phyloP scores from a whole-genome alignment of 805 yeast species.

The Hanseniaspora occidentalis region DNA sequence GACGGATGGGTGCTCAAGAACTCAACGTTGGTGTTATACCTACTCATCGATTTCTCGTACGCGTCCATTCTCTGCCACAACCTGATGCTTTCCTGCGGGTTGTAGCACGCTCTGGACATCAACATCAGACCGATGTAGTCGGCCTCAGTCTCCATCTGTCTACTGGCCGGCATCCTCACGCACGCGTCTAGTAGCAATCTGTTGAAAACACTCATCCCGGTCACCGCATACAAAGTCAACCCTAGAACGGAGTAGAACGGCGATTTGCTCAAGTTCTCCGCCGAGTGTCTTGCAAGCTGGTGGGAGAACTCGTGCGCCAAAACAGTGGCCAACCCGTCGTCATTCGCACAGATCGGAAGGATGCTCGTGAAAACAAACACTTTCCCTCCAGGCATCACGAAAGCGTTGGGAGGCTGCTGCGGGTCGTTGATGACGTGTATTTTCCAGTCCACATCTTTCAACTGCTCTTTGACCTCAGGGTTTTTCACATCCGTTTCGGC shows the following conservation, averaged over 20 bases:
- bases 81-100: conserved; percentile 59
- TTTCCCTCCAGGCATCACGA: conserved; percentile 91
- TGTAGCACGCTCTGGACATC: conserved; percentile 81
- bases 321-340: conserved; percentile 93
- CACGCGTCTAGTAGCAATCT: conserved; percentile 41
- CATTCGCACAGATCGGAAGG: conserved; percentile 62
- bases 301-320: conserved; percentile 89
- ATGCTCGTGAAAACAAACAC: conserved; percentile 81
- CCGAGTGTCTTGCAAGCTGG: conserved; percentile 83
- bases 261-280: conserved; percentile 66
- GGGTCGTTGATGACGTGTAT: conserved; percentile 68
- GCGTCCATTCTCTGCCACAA: conserved; percentile 77
- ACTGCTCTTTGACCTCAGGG: conserved; percentile 21
- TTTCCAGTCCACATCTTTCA: conserved; percentile 44
- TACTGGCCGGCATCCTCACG: conserved; percentile 69
- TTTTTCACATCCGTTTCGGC: conserved; percentile 30
- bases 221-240: conserved; percentile 39
- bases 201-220: conserved; percentile 46
- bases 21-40: conserved; percentile 32
- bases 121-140: conserved; percentile 88
- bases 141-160: conserved; percentile 94
- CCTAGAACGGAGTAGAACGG: conserved; percentile 56
- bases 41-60: conserved; percentile 27
- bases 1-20: conserved; percentile 86
- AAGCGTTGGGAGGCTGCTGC: conserved; percentile 83